phyloP scores from a whole-genome alignment of 441 rosid genomes.

The Sinapis alba region DNA sequence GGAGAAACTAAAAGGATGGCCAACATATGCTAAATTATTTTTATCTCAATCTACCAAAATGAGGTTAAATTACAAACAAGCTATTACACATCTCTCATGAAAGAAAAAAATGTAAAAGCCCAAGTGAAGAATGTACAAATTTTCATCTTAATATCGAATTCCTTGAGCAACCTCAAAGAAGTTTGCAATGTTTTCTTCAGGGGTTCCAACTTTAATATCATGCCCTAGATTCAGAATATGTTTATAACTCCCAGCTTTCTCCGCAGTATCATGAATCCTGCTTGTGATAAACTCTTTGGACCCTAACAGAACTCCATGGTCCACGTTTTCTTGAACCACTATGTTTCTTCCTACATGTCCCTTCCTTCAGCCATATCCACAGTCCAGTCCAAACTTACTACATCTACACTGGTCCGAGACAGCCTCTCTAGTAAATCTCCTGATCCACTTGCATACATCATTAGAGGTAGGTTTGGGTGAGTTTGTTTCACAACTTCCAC shows the following conservation, averaged over 20 bases:
- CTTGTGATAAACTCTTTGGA: slow-evolving; percentile 82
- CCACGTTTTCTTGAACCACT: slow-evolving; percentile 94
- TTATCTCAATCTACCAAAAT: too few species aligned
- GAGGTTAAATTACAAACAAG: too few species aligned
- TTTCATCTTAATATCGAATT: slow-evolving; percentile 58
- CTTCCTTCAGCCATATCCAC: slow-evolving; percentile 98
- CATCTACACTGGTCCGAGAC: slow-evolving; percentile 83
- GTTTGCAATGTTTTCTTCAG: slow-evolving; percentile 94
- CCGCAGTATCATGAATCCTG: slow-evolving; percentile 82
- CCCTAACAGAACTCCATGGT: slow-evolving; percentile 90
- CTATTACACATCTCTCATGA: too few species aligned
- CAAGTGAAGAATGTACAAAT: too few species aligned
- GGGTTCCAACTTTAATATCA: slow-evolving; percentile 93
- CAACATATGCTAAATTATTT: too few species aligned
- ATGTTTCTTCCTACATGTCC: slow-evolving; percentile 69
- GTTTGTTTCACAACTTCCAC: slow-evolving; percentile 80
- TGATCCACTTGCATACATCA: slow-evolving; percentile 90
- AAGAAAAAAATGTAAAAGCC: too few species aligned
- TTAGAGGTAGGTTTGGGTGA: slow-evolving; percentile 87
- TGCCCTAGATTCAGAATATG: slow-evolving; percentile 94
- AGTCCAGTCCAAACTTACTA: slow-evolving; percentile 97
- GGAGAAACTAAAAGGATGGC: too few species aligned
- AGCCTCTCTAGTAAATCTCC: slow-evolving; percentile 94
- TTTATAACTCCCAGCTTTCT: slow-evolving; percentile 85
- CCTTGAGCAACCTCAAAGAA: slow-evolving; percentile 87